Evolutionary conservation across 768 basidiomycete species (phyloP).

Genomic region (Russula emetica): DNA sequence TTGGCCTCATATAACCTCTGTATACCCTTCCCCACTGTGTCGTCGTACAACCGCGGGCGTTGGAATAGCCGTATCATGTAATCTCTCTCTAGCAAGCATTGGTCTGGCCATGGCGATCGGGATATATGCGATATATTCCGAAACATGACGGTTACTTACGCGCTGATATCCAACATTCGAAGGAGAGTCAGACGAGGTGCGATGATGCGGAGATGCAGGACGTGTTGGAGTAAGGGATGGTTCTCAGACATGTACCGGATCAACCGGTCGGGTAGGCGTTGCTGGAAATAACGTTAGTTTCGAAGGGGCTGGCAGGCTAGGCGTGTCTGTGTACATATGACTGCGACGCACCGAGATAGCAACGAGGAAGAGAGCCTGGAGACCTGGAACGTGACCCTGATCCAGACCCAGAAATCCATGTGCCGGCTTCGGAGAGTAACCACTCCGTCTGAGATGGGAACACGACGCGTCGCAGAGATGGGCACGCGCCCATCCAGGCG

Average conservation of each 20-base stretch:
- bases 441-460: constrained; percentile 57
- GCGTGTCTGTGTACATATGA: background rate
- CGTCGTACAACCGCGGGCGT: constrained; percentile 13
- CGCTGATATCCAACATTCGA: background rate
- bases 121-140: constrained; percentile 16
- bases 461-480: constrained; percentile 47
- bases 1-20: constrained; percentile 18
- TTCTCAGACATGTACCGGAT: background rate
- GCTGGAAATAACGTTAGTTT: background rate
- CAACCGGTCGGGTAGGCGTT: background rate
- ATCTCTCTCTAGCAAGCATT: constrained; percentile 19
- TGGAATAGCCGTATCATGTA: constrained; percentile 21
- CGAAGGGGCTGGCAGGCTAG: too few species aligned
- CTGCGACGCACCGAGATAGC: constrained; percentile 13
- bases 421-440: constrained; percentile 34
- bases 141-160: background rate
- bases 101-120: constrained; percentile 3
- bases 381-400: background rate
- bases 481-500: constrained; percentile 54
- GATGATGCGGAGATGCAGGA: background rate
- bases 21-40: constrained; percentile 22
- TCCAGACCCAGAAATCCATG: constrained; percentile 12
- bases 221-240: background rate
- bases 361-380: constrained; percentile 4
- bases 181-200: background rate